These are phyloP conservation scores for Arachnopeziza araneosa DNA, from an alignment of 2,329 filamentous ascomycete genomes.

Conservation along the genomic window DNA sequence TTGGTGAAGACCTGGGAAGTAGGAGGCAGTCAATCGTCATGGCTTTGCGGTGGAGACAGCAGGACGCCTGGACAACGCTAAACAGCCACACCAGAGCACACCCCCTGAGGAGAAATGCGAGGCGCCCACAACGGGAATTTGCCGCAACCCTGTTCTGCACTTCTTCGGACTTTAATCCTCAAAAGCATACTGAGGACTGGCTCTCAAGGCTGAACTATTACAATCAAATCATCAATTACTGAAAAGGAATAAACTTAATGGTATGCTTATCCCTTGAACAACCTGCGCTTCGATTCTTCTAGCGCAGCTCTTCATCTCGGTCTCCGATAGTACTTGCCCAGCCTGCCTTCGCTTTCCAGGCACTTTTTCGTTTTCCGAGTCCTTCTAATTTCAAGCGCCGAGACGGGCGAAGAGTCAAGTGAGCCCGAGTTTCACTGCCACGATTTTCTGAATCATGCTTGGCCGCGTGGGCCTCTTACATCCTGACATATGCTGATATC, in stretches of 20 bases:
- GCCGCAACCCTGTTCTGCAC: not conserved
- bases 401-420: constrained; percentile 2
- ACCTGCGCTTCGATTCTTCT: no score
- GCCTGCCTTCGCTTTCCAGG: not conserved
- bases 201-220: no score
- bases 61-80: not conserved
- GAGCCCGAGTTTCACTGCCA: constrained; percentile 1
- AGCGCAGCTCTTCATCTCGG: no score
- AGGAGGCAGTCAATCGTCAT: constrained; percentile 3
- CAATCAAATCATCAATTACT: no score
- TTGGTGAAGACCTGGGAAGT: constrained; percentile 1
- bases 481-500: not conserved
- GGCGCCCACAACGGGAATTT: not conserved
- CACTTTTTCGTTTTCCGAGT: not conserved
- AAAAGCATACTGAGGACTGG: no score
- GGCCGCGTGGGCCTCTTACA: not conserved
- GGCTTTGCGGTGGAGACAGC: not conserved
- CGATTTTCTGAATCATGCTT: not conserved
- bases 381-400: not conserved
- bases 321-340: not conserved
- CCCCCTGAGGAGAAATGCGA: not conserved
- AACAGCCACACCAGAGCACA: not conserved
- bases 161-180: not conserved
- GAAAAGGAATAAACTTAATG: no score
- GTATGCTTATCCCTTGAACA: no score